A percentile compares a stretch with the other conserved stretches of the same genome.
These are phyloP conservation scores for Peronospora farinosa DNA, from an alignment of 352 stramenopile genomes.

Conservation along the genomic window DNA sequence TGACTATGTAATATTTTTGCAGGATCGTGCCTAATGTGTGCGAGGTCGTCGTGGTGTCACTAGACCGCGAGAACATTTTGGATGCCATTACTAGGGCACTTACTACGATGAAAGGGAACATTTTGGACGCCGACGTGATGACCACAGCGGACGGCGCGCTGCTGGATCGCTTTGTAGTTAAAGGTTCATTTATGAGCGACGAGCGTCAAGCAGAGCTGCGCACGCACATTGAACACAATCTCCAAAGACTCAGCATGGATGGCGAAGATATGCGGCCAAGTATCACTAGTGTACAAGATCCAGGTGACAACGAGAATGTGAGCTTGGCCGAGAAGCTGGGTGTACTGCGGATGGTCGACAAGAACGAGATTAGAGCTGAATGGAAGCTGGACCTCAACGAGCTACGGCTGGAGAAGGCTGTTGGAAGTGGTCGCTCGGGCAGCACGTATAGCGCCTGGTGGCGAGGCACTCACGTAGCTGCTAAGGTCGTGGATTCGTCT, in stretches of 20 bases:
- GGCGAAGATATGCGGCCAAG: constrained; percentile 32
- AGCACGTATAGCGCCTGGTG: constrained; percentile 77
- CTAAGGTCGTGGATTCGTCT: constrained; percentile 74
- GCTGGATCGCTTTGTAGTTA: constrained; percentile 80
- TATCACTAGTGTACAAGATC: constrained; percentile 14
- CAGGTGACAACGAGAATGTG: constrained; percentile 19
- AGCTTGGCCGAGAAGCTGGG: constrained; percentile 65
- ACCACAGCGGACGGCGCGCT: constrained; percentile 73
- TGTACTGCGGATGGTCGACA: constrained; percentile 75
- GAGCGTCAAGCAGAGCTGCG: constrained; percentile 70
- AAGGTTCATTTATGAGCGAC: constrained; percentile 74
- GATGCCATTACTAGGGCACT: constrained; percentile 76
- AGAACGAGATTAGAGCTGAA: constrained; percentile 81
- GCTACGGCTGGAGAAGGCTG: constrained; percentile 58
- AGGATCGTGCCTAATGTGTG: constrained; percentile 74
- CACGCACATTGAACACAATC: constrained; percentile 65
- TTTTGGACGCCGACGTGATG: constrained; percentile 84
- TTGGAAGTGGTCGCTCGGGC: constrained; percentile 68
- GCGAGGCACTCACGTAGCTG: constrained; percentile 72
- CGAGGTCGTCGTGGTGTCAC: constrained; percentile 76
- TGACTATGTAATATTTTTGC: constrained; percentile 4
- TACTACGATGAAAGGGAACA: constrained; percentile 81
- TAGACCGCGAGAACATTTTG: constrained; percentile 71
- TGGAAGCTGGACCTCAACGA: constrained; percentile 74
- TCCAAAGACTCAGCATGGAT: constrained; percentile 55